Evolutionary conservation across 805 yeast species (phyloP).

Genomic region (Maudiozyma turicensis): DNA sequence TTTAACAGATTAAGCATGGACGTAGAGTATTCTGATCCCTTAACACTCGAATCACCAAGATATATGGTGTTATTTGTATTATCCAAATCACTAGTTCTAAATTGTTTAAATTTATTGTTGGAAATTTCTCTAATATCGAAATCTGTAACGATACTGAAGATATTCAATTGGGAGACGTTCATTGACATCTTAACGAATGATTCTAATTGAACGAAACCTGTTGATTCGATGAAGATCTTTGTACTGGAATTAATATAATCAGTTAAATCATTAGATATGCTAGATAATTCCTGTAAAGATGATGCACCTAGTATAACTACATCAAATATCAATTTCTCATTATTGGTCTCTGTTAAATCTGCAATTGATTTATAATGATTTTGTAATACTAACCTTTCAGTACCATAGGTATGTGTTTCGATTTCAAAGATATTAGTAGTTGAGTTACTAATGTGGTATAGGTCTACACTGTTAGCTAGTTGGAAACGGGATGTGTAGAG

Average conservation of each 20-base stretch:
- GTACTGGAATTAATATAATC: constrained; percentile 30
- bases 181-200: constrained; percentile 48
- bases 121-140: constrained; percentile 40
- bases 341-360: constrained; percentile 7
- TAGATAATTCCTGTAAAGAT: constrained; percentile 44
- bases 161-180: constrained; percentile 29
- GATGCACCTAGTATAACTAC: constrained; percentile 38
- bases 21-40: constrained; percentile 13
- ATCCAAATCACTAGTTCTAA: constrained; percentile 16
- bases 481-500: constrained; percentile 28
- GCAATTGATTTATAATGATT: constrained; percentile 22
- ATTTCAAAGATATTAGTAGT: constrained; percentile 13
- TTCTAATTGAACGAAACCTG: constrained; percentile 65
- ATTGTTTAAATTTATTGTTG: constrained; percentile 28
- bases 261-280: constrained; percentile 31
- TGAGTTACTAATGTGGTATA: constrained; percentile 25
- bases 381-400: constrained; percentile 16
- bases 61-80: constrained; percentile 37
- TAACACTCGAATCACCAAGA: constrained; percentile 28
- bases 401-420: constrained; percentile 23
- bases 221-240: constrained; percentile 53
- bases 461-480: constrained; percentile 28
- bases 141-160: constrained; percentile 54
- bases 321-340: constrained; percentile 28
- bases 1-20: constrained; percentile 14